These are phyloP conservation scores for Claviceps paspali DNA, from an alignment of 2,329 filamentous ascomycete genomes.

Conservation along the genomic window DNA sequence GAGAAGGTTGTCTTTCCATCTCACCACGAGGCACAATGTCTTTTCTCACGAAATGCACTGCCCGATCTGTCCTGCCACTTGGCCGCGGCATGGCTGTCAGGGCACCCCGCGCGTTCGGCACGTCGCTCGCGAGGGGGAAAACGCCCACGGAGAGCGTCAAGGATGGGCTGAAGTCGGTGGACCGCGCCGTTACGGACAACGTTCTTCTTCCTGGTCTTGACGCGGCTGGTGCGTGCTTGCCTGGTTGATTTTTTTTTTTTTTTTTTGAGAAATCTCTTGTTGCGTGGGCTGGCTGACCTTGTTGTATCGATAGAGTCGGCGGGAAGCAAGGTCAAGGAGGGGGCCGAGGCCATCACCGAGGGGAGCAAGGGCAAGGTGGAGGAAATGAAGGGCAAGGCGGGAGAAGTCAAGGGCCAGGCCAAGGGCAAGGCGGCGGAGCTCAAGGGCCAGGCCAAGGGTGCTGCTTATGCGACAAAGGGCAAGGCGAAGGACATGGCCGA, in stretches of 20 bases:
- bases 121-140: slow-evolving; percentile 29
- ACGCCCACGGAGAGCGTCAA: slow-evolving; percentile 39
- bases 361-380: slow-evolving; percentile 20
- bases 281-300: no score
- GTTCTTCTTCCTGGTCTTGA: slow-evolving; percentile 48
- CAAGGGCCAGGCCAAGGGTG: slow-evolving; percentile 23
- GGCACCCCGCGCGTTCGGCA: slow-evolving; percentile 35
- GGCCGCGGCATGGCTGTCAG: slow-evolving; percentile 23
- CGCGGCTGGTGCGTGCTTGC: slow-evolving; percentile 31
- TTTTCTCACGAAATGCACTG: slow-evolving; percentile 31
- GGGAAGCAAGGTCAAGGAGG: slow-evolving; percentile 33
- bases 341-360: slow-evolving; percentile 15
- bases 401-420: slow-evolving; percentile 19
- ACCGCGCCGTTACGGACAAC: slow-evolving; percentile 45
- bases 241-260: not conserved
- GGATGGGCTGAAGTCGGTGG: slow-evolving; percentile 42
- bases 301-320: no score
- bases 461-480: slow-evolving; percentile 20
- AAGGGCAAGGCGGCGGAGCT: slow-evolving; percentile 17
- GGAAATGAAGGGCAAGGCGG: slow-evolving; percentile 24
- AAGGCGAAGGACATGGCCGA: slow-evolving; percentile 25
- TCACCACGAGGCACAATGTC: slow-evolving; percentile 28
- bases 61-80: slow-evolving; percentile 26
- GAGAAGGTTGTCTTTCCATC: no score
- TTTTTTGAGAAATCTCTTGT: no score